Percentiles rank a stretch among this genome's conserved stretches.
Conservation (phyloP, 805 yeast species). For the Jamesozyma lodderae region DNA sequence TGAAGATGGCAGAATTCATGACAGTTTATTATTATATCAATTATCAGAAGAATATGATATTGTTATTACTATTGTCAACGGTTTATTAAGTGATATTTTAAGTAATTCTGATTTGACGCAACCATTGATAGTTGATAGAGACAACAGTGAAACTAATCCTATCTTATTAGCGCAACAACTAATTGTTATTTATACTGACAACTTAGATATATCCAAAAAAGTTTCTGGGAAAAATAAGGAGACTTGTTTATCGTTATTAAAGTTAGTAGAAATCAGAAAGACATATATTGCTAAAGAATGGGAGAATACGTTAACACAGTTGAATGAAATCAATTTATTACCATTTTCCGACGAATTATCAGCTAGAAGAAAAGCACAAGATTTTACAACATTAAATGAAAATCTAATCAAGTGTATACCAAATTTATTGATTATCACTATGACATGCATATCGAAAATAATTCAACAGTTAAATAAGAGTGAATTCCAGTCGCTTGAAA, state of each 20-base stretch:
- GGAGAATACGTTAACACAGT: conserved; percentile 45
- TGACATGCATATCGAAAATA: conserved; percentile 64
- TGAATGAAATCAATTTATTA: conserved; percentile 54
- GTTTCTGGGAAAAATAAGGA: conserved; percentile 49
- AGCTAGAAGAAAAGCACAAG: conserved; percentile 63
- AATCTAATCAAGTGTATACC: conserved; percentile 73
- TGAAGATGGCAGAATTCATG: conserved; percentile 82
- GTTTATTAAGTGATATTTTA: conserved; percentile 67
- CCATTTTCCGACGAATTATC: conserved; percentile 52
- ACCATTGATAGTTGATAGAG: conserved; percentile 35
- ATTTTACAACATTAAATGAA: conserved; percentile 55
- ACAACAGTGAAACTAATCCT: conserved; percentile 37
- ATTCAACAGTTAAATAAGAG: conserved; percentile 35
- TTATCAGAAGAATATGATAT: conserved; percentile 80
- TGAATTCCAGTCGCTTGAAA: conserved; percentile 37
- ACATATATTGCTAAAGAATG: conserved; percentile 47
- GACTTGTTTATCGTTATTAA: conserved; percentile 55
- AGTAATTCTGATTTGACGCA: conserved; percentile 61
- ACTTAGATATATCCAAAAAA: conserved; percentile 49
- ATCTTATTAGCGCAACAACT: conserved; percentile 31
- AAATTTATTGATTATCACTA: conserved; percentile 63
- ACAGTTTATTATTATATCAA: conserved; percentile 78
- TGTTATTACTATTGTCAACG: conserved; percentile 66
- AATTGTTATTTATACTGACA: conserved; percentile 36
- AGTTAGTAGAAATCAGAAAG: conserved; percentile 60